Percentiles rank a stretch among this genome's conserved stretches.
Conservation (phyloP, 1,284 basidiomycete species). For the Leccinum fallax region DNA sequence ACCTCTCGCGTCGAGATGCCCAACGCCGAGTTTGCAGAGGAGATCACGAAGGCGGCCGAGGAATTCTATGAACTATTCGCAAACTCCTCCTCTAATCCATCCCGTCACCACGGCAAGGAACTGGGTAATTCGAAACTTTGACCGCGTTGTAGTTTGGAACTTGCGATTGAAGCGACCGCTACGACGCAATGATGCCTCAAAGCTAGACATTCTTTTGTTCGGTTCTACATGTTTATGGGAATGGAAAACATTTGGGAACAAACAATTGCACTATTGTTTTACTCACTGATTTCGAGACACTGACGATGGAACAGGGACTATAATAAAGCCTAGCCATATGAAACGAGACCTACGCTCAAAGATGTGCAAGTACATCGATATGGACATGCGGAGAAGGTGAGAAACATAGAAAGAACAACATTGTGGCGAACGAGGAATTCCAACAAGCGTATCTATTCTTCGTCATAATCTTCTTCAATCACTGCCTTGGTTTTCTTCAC, state of each 20-base stretch:
- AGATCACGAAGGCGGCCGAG: conserved; percentile 65
- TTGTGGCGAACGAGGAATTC: background rate
- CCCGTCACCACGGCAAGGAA: background rate
- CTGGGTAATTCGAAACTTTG: conserved; percentile 19
- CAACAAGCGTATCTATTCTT: conserved; percentile 22
- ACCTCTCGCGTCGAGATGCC: conserved; percentile 79
- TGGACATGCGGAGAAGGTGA: background rate
- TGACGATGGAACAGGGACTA: background rate
- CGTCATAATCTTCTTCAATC: conserved; percentile 36
- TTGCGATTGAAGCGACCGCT: background rate
- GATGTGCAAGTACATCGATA: conserved; percentile 13
- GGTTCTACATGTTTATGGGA: background rate
- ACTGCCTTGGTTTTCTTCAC: conserved; percentile 35
- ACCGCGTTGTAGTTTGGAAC: background rate
- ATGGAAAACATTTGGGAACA: background rate
- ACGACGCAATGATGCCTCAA: background rate
- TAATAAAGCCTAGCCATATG: conserved; percentile 8
- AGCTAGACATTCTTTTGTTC: background rate
- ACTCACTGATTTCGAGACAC: background rate
- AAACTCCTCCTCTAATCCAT: background rate
- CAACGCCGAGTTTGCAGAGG: conserved; percentile 64
- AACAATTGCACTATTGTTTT: background rate
- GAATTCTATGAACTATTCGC: conserved; percentile 62
- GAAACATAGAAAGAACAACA: conserved; percentile 11
- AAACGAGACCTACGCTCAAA: conserved; percentile 6